Evolutionary conservation across 225 moss, liverwort and hornwort species (phyloP), one percentile per base, ranked within the genome.

Genomic region (Antitrichia curtipendula): DNA sequence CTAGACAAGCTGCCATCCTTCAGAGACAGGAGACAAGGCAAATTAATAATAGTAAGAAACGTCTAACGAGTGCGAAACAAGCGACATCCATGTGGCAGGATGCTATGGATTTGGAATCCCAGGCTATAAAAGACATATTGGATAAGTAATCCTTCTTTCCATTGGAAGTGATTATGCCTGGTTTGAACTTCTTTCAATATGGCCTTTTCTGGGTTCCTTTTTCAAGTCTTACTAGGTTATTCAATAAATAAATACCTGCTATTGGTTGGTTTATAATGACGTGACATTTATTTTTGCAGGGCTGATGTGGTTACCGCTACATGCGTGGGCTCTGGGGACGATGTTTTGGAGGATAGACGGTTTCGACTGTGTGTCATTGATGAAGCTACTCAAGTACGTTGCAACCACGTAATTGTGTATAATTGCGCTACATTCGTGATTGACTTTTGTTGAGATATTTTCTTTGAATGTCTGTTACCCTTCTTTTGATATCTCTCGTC

Each of bases 241-340:
- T 72, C 9, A 61, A 24, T 71, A 61, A 45, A 54, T 49, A 83
- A 50, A 14, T 32, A 40, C 56, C 28, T 74, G 45, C 54, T 76
- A 18, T 75, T 72, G 66, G 64, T 79, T 88, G 84, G 62, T 80
- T 80, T 43, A 41, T 81, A 53, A 83, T 80, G 72, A 60, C 36
- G 47, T 47, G 72, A 62, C 31, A 84, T 74, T 68, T 85, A 19
- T 72, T 85, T 80, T 75, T 76, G 76, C 93, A 97, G 96, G 86
- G 97, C 92, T 84, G 97, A 97, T 88, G 98, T 98, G 45, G 89
- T 97, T 87, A 91, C 91, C 80, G 95, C 96, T 75, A 98, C 98
- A 80, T 98, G 98, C 90, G 97, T 98, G 70, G 98, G 97, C 82
- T 93, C 97, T 90, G 97, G 95, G 34, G 97, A 98, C 88, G 90